Percentiles rank a stretch among this genome's conserved stretches.
These are phyloP conservation scores for Malus fusca DNA, from an alignment of 306 rosid species.

Conservation along the genomic window DNA sequence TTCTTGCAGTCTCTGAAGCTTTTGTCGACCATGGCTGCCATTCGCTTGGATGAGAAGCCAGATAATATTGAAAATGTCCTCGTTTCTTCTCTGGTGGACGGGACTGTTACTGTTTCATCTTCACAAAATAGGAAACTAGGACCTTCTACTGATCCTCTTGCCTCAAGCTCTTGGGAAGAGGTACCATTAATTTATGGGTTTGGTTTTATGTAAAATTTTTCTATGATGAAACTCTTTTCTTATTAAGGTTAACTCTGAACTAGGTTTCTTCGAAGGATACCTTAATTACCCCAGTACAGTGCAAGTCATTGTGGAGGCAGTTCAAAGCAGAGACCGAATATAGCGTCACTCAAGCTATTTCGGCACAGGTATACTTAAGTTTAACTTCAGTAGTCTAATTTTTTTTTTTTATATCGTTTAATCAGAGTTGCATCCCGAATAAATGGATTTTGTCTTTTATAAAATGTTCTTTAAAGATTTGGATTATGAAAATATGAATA, in stretches of 20 bases:
- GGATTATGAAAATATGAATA: background rate
- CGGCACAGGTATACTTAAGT: constrained; percentile 56
- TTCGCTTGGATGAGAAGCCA: constrained; percentile 73
- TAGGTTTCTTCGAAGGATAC: constrained; percentile 60
- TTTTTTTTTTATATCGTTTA: background rate
- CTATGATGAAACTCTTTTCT: constrained; percentile 7
- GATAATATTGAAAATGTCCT: constrained; percentile 60
- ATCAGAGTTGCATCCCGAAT: background rate
- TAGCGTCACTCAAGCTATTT: constrained; percentile 69
- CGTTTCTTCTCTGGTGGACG: constrained; percentile 46
- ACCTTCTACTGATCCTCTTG: constrained; percentile 56
- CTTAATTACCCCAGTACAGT: constrained; percentile 69
- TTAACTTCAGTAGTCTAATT: background rate
- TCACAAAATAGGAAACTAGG: constrained; percentile 31
- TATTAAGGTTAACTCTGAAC: constrained; percentile 7
- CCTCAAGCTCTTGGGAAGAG: constrained; percentile 89
- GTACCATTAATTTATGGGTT: constrained; percentile 31
- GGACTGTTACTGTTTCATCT: constrained; percentile 35
- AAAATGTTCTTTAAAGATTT: background rate
- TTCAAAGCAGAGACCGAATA: constrained; percentile 78
- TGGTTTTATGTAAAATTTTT: constrained; percentile 9
- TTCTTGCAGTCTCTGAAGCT: constrained; percentile 66
- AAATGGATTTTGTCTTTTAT: background rate
- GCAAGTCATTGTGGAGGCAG: constrained; percentile 91
- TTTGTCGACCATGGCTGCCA: constrained; percentile 69